A percentile compares a stretch with the other conserved stretches of the same genome.
Evolutionary conservation across 371 early-diverging fungal species (phyloP).

Genomic region (Mucor piriformis): DNA sequence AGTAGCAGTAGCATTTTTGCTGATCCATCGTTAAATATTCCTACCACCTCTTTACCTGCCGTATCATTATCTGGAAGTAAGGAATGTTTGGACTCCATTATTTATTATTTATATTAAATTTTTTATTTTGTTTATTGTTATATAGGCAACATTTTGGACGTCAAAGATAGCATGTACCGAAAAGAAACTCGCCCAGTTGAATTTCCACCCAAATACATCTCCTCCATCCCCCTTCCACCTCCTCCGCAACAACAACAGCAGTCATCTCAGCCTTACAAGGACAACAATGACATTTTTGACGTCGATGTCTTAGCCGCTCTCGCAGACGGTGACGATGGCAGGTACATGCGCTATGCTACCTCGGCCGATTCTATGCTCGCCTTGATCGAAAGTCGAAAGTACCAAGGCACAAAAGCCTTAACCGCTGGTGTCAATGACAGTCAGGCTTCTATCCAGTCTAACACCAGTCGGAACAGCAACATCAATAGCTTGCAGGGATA

Average conservation of each 20-base stretch:
- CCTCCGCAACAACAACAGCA: not conserved
- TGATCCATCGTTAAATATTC: not conserved
- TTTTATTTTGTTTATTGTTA: not conserved
- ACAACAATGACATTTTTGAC: constrained; percentile 31
- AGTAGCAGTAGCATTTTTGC: not conserved
- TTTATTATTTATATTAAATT: not conserved
- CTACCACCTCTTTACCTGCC: not conserved
- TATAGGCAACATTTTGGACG: constrained; percentile 2
- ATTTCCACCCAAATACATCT: constrained; percentile 12
- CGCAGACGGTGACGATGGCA: constrained; percentile 65
- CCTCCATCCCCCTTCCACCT: constrained; percentile 1
- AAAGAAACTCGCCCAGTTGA: not conserved
- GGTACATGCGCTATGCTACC: constrained; percentile 75
- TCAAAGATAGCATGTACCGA: not conserved
- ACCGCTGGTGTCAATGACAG: constrained; percentile 2
- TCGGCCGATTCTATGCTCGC: constrained; percentile 78
- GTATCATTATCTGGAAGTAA: constrained; percentile 9
- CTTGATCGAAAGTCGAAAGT: constrained; percentile 72
- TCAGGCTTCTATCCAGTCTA: constrained; percentile 13
- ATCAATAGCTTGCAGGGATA: constrained; percentile 10
- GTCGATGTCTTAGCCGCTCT: constrained; percentile 67
- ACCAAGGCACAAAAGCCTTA: constrained; percentile 34
- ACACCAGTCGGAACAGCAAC: not conserved
- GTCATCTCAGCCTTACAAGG: not conserved
- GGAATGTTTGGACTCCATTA: not conserved